These are phyloP conservation scores for Diaporthe caulivora DNA, from an alignment of 2,329 filamentous ascomycete genomes.

Conservation along the genomic window DNA sequence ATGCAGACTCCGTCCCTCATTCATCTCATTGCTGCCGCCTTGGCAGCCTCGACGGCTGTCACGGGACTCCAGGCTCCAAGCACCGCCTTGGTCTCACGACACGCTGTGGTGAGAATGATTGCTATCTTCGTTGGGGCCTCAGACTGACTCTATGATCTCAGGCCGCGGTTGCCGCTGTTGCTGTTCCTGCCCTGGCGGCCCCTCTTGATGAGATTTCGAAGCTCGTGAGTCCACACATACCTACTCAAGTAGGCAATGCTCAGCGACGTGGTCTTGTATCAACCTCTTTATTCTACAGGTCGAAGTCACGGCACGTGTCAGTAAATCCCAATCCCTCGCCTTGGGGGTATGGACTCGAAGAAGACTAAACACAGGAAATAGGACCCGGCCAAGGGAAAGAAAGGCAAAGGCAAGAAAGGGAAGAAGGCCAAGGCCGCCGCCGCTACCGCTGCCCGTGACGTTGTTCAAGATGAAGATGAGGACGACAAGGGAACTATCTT, in stretches of 20 bases:
- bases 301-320: not conserved
- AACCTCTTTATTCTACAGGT: not conserved
- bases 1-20: constrained; percentile 20
- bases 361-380: not conserved
- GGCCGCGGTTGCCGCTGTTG: constrained; percentile 3
- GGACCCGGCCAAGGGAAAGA: not conserved
- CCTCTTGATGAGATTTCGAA: constrained; percentile 13
- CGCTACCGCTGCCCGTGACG: not conserved
- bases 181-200: constrained; percentile 22
- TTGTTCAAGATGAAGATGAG: not conserved
- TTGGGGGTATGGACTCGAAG: not conserved
- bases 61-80: constrained; percentile 1
- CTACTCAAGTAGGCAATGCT: no score
- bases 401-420: constrained; percentile 4
- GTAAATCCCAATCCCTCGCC: fast-evolving
- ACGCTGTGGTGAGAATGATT: not conserved
- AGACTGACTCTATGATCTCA: not conserved
- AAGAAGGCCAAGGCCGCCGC: constrained; percentile 2
- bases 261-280: not conserved
- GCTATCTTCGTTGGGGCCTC: not conserved
- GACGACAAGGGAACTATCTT: not conserved
- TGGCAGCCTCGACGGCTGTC: constrained; percentile 24
- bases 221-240: not conserved
- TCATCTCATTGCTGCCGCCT: not conserved
- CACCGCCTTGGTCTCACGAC: not conserved